These are phyloP conservation scores for Blastomyces gilchristii DNA, from an alignment of 2,329 filamentous ascomycete species.

Conservation along the genomic window DNA sequence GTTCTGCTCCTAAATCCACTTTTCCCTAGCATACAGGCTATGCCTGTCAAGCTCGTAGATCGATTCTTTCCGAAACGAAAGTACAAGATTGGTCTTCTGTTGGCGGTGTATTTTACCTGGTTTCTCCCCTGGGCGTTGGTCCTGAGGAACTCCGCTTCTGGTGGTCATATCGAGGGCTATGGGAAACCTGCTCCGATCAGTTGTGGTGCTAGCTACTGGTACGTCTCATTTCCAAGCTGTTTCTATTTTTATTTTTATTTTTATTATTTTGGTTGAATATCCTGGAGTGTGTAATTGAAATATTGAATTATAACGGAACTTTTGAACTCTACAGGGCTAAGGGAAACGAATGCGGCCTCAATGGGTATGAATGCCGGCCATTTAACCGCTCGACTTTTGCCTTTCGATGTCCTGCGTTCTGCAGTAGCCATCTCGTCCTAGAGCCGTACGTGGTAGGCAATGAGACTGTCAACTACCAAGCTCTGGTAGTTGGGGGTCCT, in stretches of 20 bases:
- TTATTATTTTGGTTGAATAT: background rate
- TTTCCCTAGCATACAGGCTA: slow-evolving; percentile 38
- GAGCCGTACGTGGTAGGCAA: slow-evolving; percentile 45
- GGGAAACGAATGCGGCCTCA: slow-evolving; percentile 42
- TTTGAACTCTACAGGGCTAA: slow-evolving; percentile 23
- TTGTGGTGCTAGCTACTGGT: slow-evolving; percentile 40
- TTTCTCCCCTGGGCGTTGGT: slow-evolving; percentile 39
- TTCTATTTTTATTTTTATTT: background rate
- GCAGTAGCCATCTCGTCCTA: slow-evolving; percentile 37
- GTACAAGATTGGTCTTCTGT: slow-evolving; percentile 35
- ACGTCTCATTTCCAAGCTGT: slow-evolving; percentile 3
- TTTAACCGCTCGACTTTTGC: slow-evolving; percentile 43
- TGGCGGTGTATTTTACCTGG: slow-evolving; percentile 38
- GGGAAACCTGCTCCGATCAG: slow-evolving; percentile 37
- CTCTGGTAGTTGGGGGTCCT: slow-evolving; percentile 44
- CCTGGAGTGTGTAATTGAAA: background rate
- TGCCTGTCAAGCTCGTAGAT: slow-evolving; percentile 36
- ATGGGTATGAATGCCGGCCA: slow-evolving; percentile 47
- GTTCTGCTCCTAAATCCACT: slow-evolving; percentile 38
- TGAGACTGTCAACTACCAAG: slow-evolving; percentile 41
- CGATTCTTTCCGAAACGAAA: slow-evolving; percentile 37
- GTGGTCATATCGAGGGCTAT: slow-evolving; percentile 41
- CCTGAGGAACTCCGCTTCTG: slow-evolving; percentile 36
- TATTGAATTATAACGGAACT: background rate
- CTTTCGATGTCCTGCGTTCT: slow-evolving; percentile 49